Conservation (phyloP, 768 basidiomycete genomes). For the Asterophora lycoperdoides region DNA sequence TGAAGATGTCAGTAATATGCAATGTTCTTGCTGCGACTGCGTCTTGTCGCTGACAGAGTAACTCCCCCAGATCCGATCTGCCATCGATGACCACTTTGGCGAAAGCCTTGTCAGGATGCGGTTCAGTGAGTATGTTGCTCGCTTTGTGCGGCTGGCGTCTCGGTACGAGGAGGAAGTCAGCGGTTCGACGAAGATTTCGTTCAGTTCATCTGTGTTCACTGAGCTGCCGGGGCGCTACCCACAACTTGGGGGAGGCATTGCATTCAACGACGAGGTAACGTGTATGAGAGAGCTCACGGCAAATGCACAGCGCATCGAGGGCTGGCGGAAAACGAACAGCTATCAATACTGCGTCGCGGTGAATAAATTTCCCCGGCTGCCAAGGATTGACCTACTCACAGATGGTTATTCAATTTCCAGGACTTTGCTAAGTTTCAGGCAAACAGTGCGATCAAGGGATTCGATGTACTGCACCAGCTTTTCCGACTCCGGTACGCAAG, state of each 20-base stretch:
- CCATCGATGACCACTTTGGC: slow-evolving; percentile 90
- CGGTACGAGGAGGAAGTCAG: slow-evolving; percentile 86
- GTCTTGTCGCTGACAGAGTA: slow-evolving; percentile 3
- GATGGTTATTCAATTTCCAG: slow-evolving; percentile 33
- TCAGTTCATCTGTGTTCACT: slow-evolving; percentile 51
- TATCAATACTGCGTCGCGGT: slow-evolving; percentile 75
- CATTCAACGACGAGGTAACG: slow-evolving; percentile 67
- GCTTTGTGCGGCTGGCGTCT: slow-evolving; percentile 87
- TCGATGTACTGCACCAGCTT: slow-evolving; percentile 86
- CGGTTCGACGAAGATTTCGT: slow-evolving; percentile 75
- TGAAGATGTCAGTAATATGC: slow-evolving; percentile 71
- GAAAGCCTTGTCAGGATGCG: slow-evolving; percentile 84
- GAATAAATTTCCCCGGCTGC: slow-evolving; percentile 5
- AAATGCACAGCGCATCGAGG: slow-evolving; percentile 86
- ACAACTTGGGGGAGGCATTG: slow-evolving; percentile 76
- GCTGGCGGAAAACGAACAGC: slow-evolving; percentile 81
- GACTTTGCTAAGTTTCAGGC: slow-evolving; percentile 59
- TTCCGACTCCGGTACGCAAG: slow-evolving; percentile 73
- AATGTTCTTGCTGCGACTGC: too few species aligned
- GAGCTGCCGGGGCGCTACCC: slow-evolving; percentile 40
- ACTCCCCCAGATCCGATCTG: slow-evolving; percentile 61
- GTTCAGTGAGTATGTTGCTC: slow-evolving; percentile 82
- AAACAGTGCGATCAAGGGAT: slow-evolving; percentile 62
- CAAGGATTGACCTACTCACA: not conserved
- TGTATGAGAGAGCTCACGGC: slow-evolving; percentile 66